phyloP scores from a whole-genome alignment of 2,329 filamentous ascomycete species.

The Sphaceloma murrayae region DNA sequence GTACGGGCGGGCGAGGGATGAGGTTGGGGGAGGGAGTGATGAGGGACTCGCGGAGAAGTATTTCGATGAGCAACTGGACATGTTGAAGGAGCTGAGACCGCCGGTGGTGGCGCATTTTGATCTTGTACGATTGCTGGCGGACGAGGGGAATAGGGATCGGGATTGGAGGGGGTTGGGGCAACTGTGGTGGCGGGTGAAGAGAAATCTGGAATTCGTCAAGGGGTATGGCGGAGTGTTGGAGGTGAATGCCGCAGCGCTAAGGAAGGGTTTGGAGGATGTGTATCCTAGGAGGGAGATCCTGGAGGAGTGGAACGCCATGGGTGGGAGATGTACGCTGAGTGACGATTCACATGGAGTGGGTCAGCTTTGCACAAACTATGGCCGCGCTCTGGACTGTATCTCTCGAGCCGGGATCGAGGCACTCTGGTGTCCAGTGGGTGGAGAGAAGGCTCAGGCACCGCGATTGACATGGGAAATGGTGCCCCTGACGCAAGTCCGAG shows the following conservation, averaged over 20 bases:
- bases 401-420: conserved; percentile 53
- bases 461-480: too few relatives aligned
- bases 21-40: conserved; percentile 54
- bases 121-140: conserved; percentile 71
- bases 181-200: conserved; percentile 64
- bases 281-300: conserved; percentile 77
- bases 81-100: conserved; percentile 64
- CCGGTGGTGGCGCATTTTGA: conserved; percentile 89
- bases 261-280: conserved; percentile 83
- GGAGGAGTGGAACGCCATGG: conserved; percentile 50
- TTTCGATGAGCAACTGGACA: conserved; percentile 76
- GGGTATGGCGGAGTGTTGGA: conserved; percentile 76
- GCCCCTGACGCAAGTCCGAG: too few relatives aligned
- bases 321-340: conserved; percentile 78
- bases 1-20: conserved; percentile 55
- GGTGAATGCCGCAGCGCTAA: conserved; percentile 75
- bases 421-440: conserved; percentile 34
- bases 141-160: conserved; percentile 39
- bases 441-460: too few relatives aligned
- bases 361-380: conserved; percentile 82
- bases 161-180: conserved; percentile 24
- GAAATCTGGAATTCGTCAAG: conserved; percentile 64
- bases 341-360: conserved; percentile 88
- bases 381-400: conserved; percentile 59
- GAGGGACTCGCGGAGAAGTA: conserved; percentile 70